Base-by-base conservation (phyloP, 2,329 filamentous ascomycete genomes). In the Blastomyces parvus region DNA sequence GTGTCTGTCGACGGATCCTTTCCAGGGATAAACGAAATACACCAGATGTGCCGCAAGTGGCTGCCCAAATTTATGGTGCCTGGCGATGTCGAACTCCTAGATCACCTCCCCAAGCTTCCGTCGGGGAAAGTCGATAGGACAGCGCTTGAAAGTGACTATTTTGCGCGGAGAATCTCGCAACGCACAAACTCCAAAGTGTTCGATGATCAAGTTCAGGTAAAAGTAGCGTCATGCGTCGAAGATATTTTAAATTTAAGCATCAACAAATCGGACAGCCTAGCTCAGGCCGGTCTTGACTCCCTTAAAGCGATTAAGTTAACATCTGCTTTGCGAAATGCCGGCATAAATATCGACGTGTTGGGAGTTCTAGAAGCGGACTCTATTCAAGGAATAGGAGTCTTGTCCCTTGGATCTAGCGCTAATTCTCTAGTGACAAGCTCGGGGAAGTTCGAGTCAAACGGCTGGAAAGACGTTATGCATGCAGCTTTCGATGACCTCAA, bases 61-160 rank as follows among this genome's bases (percentile, higher is more conserved):
- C 80, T 97, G 1, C 90, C 91, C 0, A 80, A 81, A 3, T 94
- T 87, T 71, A 96, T 96, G 92, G 77, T 95, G 1, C 92, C 92
- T 0, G 82, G 83, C 3, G 88, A 95, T 65, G 77, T 95, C 30
- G 74, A 90, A 0, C 70, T 88, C 1, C 76, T 88, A 66, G 67
- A 80, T 0, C 78, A 82, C 9, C 86, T 96, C 63, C 91, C 91
- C 0, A 85, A 87, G 61, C 78, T 96, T 25, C 81, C 91, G 2
- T 96, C 91, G 0, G 92, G 92, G 0, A 97, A 97, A 71, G 82
- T 92, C 17, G 88, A 96, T 70, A 86, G 85, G 60, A 88, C 85
- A 68, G 75, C 74, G 14, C 76, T 96, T 8, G 80, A 85, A 67
- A 71, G 77, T 0, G 77, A 83, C 8, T 89, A 88, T 68, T 50